These are phyloP conservation scores for Neofusicoccum laricinum DNA, from an alignment of 2,329 filamentous ascomycete genomes.

Conservation along the genomic window DNA sequence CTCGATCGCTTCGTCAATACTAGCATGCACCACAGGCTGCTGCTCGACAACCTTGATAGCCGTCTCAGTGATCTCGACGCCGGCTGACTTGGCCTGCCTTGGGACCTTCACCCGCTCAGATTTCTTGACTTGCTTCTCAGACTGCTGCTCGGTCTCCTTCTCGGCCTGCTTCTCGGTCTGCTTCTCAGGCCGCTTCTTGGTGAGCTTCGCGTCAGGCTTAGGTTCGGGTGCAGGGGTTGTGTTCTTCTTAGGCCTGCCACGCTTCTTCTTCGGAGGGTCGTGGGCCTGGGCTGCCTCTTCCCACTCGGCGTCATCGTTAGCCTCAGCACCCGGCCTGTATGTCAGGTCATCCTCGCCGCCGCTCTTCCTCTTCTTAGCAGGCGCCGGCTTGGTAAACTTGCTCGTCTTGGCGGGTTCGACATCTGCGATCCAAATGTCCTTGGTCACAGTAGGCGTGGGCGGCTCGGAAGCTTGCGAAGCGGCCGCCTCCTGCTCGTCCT, in stretches of 20 bases:
- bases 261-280: constrained; percentile 14
- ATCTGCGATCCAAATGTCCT: constrained; percentile 15
- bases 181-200: background rate
- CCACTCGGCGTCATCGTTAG: background rate
- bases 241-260: constrained; percentile 13
- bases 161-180: background rate
- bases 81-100: background rate
- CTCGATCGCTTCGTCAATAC: background rate
- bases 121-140: background rate
- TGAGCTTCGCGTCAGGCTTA: background rate
- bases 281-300: background rate
- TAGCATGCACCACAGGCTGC: background rate
- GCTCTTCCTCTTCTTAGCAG: constrained; percentile 41
- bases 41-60: background rate
- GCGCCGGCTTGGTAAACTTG: constrained; percentile 20
- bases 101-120: background rate
- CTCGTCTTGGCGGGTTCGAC: constrained; percentile 28
- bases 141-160: background rate
- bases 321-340: background rate
- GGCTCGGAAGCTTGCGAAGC: background rate
- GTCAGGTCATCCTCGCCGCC: constrained; percentile 27
- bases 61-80: background rate
- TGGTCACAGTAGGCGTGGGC: background rate
- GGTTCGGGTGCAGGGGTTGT: background rate
- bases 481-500: background rate